Evolutionary conservation across 2,329 filamentous ascomycete genomes (phyloP).

Genomic region (Penicillium sclerotiorum): DNA sequence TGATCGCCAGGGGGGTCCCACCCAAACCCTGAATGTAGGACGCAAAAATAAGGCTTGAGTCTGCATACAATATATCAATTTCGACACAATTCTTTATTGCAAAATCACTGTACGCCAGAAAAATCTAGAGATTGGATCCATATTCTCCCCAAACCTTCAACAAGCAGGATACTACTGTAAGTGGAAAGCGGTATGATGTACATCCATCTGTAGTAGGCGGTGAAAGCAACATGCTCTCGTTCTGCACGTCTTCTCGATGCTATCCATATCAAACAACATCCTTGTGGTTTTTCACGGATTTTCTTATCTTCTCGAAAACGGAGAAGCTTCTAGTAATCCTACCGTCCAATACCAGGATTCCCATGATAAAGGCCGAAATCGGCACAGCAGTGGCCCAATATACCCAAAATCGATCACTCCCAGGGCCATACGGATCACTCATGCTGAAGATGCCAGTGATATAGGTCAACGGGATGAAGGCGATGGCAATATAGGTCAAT

Average conservation of each 20-base stretch:
- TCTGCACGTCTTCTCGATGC: constrained; percentile 4
- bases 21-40: constrained; percentile 18
- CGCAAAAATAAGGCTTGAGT: not conserved
- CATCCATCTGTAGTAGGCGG: constrained; percentile 8
- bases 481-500: not conserved
- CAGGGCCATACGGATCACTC: not conserved
- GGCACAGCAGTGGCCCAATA: not conserved
- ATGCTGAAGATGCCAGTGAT: not conserved
- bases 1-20: constrained; percentile 22
- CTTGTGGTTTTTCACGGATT: too few relatives aligned
- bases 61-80: too few relatives aligned
- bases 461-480: not conserved
- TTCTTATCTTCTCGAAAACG: too few relatives aligned
- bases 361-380: not conserved
- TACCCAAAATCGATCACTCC: not conserved
- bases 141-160: not conserved
- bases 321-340: too few relatives aligned
- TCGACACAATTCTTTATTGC: too few relatives aligned
- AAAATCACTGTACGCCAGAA: not conserved
- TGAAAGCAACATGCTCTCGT: constrained; percentile 6
- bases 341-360: too few relatives aligned
- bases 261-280: too few relatives aligned
- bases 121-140: not conserved
- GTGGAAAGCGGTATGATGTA: constrained; percentile 14
- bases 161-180: not conserved